Conservation (phyloP, 805 yeast species). For the Saturnispora silvae region DNA sequence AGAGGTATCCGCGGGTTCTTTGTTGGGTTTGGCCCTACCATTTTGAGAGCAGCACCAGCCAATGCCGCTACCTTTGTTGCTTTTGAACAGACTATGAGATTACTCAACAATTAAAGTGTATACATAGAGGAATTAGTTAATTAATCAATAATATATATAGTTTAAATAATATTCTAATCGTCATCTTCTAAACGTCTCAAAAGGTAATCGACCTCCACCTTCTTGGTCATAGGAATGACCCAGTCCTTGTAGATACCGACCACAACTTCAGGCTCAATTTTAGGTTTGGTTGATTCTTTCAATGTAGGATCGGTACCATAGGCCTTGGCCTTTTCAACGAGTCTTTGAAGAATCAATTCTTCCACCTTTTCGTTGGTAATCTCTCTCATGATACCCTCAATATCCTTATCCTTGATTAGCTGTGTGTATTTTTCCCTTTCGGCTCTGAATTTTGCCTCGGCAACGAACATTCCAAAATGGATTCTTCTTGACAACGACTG, state of each 20-base stretch:
- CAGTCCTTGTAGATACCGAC: conserved; percentile 77
- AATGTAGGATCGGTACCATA: conserved; percentile 86
- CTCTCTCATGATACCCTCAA: conserved; percentile 61
- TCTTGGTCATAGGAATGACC: conserved; percentile 89
- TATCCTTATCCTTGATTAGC: conserved; percentile 56
- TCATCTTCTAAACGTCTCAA: conserved; percentile 67
- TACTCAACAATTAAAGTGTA: conserved; percentile 29
- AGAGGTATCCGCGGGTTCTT: conserved; percentile 71
- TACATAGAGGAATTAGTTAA: too few species aligned
- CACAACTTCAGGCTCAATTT: conserved; percentile 72
- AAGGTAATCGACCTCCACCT: conserved; percentile 88
- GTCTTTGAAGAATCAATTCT: conserved; percentile 65
- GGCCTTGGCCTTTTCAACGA: conserved; percentile 68
- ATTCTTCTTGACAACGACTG: conserved; percentile 86
- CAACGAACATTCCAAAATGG: conserved; percentile 96
- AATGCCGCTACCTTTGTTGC: conserved; percentile 95
- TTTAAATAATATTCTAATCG: conserved; percentile 5
- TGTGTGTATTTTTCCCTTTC: conserved; percentile 54
- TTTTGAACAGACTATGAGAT: conserved; percentile 81
- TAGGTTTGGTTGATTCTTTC: conserved; percentile 56
- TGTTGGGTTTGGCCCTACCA: conserved; percentile 86
- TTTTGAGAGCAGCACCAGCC: conserved; percentile 95
- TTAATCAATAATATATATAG: not conserved
- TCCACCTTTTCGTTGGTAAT: conserved; percentile 88
- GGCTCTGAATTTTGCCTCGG: conserved; percentile 78